Evolutionary conservation across 306 rosid genomes (phyloP).

Genomic region (Biancaea sappan): DNA sequence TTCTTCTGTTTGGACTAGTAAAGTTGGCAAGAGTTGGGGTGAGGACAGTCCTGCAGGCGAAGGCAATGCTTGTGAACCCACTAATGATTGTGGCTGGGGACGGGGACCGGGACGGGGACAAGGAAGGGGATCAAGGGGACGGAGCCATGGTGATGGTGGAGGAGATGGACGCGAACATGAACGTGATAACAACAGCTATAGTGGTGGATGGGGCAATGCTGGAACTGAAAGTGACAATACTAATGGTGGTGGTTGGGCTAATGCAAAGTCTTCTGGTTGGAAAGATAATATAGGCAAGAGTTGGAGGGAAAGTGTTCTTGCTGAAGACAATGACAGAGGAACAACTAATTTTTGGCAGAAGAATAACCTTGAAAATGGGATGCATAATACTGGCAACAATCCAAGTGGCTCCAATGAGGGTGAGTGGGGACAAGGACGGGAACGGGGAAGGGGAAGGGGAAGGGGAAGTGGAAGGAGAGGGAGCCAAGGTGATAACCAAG

Average conservation of each 20-base stretch:
- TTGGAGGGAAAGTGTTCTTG: neutral
- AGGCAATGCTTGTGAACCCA: neutral
- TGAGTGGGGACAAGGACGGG: neutral
- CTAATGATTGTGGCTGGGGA: neutral
- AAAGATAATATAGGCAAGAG: neutral
- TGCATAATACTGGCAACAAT: neutral
- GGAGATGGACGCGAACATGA: neutral
- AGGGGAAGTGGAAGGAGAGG: constrained; percentile 13
- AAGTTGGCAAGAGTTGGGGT: neutral
- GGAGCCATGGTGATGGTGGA: neutral
- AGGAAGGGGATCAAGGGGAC: neutral
- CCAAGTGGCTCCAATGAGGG: neutral
- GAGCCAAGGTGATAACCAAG: neutral
- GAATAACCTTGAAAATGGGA: neutral
- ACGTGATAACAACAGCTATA: neutral
- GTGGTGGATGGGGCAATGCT: constrained; percentile 4
- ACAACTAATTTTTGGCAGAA: neutral
- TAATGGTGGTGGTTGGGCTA: constrained; percentile 18
- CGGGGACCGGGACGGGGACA: neutral
- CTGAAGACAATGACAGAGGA: neutral
- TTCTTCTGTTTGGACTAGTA: neutral
- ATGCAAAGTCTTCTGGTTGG: constrained; percentile 18
- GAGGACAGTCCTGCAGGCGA: neutral
- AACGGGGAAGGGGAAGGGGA: constrained; percentile 9
- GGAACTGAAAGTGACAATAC: neutral